Percentiles rank a stretch among this genome's conserved stretches.
phyloP scores from a whole-genome alignment of 768 basidiomycete genomes.

The Psilocybe azurescens region DNA sequence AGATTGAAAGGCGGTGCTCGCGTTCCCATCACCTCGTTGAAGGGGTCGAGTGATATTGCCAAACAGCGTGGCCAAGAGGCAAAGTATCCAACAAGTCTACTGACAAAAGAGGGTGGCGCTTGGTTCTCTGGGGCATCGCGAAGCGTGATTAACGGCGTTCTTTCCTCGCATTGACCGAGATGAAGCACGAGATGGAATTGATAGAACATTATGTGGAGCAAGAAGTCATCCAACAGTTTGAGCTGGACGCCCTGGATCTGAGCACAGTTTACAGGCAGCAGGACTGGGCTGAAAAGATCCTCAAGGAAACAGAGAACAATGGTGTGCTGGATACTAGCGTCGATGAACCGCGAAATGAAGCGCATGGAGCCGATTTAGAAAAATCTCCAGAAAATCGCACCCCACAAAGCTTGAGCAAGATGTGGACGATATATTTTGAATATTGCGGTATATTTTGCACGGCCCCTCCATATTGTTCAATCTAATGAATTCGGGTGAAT shows the following conservation, averaged over 20 bases:
- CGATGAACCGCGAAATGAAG: background rate
- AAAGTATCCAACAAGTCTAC: slow-evolving; percentile 41
- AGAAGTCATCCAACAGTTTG: slow-evolving; percentile 40
- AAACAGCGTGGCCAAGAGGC: slow-evolving; percentile 41
- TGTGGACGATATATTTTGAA: slow-evolving; percentile 19
- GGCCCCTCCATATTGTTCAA: background rate
- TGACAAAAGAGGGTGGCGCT: slow-evolving; percentile 31
- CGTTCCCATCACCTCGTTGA: slow-evolving; percentile 30
- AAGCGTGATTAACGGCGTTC: too few species aligned
- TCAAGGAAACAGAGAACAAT: background rate
- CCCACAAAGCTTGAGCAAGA: background rate
- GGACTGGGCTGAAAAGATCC: background rate
- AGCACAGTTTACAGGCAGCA: background rate
- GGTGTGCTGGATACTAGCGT: background rate
- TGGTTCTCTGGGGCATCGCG: too few species aligned
- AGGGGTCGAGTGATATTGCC: slow-evolving; percentile 29
- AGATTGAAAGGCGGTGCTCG: slow-evolving; percentile 30
- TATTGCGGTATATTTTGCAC: background rate
- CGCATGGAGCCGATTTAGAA: background rate
- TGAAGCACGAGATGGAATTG: slow-evolving; percentile 42
- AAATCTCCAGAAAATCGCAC: background rate
- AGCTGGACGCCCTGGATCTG: background rate
- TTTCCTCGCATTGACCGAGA: slow-evolving; percentile 39
- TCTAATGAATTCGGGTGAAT: background rate
- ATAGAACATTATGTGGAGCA: slow-evolving; percentile 39